Evolutionary conservation across 192 early-diverging fungal species (phyloP).

Genomic region (Chytriomyces sp.): DNA sequence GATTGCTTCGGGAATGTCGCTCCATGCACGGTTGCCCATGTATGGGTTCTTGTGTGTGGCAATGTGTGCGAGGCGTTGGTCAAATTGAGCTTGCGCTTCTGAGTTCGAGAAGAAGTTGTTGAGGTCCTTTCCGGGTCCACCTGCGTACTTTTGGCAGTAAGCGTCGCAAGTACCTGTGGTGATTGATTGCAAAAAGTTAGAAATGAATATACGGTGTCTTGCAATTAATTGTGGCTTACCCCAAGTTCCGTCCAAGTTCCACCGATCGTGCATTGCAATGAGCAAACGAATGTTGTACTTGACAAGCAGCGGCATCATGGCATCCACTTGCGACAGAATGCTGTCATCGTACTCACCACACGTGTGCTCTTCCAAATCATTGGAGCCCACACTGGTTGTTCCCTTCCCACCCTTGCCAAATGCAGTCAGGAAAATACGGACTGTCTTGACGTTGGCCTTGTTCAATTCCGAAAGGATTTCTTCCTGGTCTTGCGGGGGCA

Average conservation of each 20-base stretch:
- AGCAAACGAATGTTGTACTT: slow-evolving; percentile 29
- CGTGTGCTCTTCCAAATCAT: slow-evolving; percentile 22
- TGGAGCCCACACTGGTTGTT: neutral
- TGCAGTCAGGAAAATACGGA: slow-evolving; percentile 34
- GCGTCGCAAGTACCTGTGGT: slow-evolving; percentile 23
- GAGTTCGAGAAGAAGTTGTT: slow-evolving; percentile 16
- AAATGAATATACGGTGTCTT: no score
- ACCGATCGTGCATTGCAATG: slow-evolving; percentile 37
- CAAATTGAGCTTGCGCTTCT: slow-evolving; percentile 10
- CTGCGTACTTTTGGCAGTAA: slow-evolving; percentile 27
- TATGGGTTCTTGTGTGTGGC: slow-evolving; percentile 16
- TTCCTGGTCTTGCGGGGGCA: slow-evolving; percentile 25
- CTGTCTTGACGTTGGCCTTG: slow-evolving; percentile 17
- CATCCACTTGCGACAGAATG: slow-evolving; percentile 4
- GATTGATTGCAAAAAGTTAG: no score
- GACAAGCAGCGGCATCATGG: neutral
- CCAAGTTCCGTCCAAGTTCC: slow-evolving; percentile 28
- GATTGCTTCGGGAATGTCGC: slow-evolving; percentile 23
- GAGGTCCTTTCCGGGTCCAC: slow-evolving; percentile 10
- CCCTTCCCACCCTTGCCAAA: slow-evolving; percentile 22
- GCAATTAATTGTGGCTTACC: neutral
- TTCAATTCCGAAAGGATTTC: slow-evolving; percentile 18
- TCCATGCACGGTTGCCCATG: slow-evolving; percentile 17
- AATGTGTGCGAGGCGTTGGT: slow-evolving; percentile 35
- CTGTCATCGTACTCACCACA: slow-evolving; percentile 32